These are phyloP conservation scores for Candida albicans DNA, from an alignment of 1,139 yeast genomes.

Conservation along the genomic window DNA sequence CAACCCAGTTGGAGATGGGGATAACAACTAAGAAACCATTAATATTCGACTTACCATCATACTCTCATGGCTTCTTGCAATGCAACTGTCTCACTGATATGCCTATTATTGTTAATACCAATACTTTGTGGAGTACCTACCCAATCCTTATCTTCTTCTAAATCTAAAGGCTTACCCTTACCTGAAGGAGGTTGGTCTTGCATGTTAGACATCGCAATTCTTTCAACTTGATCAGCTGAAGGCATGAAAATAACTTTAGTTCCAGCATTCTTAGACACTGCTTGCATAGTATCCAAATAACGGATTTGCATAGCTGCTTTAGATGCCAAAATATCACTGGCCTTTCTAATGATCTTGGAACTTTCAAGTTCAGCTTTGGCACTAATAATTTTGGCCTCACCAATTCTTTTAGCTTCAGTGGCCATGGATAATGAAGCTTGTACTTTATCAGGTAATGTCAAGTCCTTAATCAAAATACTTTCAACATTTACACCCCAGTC, in stretches of 20 bases:
- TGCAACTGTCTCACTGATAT: conserved; percentile 26
- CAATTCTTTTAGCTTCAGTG: conserved; percentile 74
- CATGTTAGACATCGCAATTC: conserved; percentile 29
- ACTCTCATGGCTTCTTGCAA: conserved; percentile 30
- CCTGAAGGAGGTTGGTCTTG: conserved; percentile 9
- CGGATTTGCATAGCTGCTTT: conserved; percentile 83
- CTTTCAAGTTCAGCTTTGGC: conserved; percentile 78
- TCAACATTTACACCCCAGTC: conserved; percentile 77
- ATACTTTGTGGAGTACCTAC: background rate
- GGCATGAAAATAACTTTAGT: conserved; percentile 79
- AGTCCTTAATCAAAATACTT: conserved; percentile 68
- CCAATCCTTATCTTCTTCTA: conserved; percentile 19
- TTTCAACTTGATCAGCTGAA: conserved; percentile 43
- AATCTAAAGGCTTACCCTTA: conserved; percentile 14
- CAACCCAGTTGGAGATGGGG: background rate
- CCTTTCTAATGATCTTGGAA: conserved; percentile 76
- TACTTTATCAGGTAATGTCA: conserved; percentile 56
- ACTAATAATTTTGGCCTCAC: conserved; percentile 74
- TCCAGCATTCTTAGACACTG: conserved; percentile 63
- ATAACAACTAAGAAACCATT: background rate
- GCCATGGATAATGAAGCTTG: conserved; percentile 69
- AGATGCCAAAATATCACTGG: conserved; percentile 74
- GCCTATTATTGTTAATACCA: conserved; percentile 11
- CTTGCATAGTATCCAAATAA: conserved; percentile 78
- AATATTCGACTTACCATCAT: background rate